These are phyloP conservation scores for Pisolithus orientalis DNA, from an alignment of 768 basidiomycete species.

Conservation along the genomic window DNA sequence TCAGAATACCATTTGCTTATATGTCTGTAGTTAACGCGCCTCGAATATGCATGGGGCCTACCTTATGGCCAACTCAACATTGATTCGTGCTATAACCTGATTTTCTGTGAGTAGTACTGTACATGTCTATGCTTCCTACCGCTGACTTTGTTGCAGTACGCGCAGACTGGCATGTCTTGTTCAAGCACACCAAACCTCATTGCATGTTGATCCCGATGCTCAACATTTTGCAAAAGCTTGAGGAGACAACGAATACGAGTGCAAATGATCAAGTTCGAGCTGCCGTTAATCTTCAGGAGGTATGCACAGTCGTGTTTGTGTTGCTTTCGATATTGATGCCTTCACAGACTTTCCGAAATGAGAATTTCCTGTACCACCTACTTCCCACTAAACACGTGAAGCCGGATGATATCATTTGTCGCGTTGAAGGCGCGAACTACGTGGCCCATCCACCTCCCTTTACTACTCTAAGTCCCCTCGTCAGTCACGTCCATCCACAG, in stretches of 20 bases:
- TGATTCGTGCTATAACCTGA: background rate
- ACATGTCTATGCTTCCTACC: background rate
- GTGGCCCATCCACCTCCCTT: background rate
- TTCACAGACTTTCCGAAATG: too few relatives aligned
- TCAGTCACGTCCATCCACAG: background rate
- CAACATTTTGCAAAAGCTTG: too few relatives aligned
- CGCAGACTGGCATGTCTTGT: background rate
- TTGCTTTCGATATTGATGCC: too few relatives aligned
- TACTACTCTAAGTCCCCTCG: background rate
- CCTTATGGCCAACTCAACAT: background rate
- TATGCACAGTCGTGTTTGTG: too few relatives aligned
- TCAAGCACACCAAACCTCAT: background rate
- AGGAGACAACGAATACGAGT: too few relatives aligned
- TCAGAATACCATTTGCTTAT: background rate
- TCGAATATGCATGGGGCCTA: background rate
- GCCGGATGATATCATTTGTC: background rate
- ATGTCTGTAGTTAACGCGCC: background rate
- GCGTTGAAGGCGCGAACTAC: background rate
- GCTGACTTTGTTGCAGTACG: background rate
- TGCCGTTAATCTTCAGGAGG: too few relatives aligned
- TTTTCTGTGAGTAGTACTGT: background rate
- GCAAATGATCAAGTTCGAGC: too few relatives aligned
- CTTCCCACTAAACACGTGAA: background rate
- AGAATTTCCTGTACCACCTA: background rate
- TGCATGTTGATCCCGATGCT: too few relatives aligned